These are phyloP conservation scores for Akanthomyces lecanii DNA, from an alignment of 2,329 filamentous ascomycete genomes.

Conservation along the genomic window DNA sequence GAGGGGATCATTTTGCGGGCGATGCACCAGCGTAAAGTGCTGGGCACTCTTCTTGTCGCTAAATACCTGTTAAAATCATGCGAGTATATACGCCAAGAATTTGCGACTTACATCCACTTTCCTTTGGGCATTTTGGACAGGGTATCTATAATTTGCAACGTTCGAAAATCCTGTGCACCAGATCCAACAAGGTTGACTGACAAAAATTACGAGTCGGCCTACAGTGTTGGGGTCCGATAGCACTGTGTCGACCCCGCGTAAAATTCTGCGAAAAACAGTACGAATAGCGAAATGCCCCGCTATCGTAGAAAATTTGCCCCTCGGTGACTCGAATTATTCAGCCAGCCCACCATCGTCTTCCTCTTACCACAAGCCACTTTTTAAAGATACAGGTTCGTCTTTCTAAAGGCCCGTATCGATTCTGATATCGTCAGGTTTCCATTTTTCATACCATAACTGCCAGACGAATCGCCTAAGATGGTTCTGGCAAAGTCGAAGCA, in stretches of 20 bases:
- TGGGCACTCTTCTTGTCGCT: constrained; percentile 85
- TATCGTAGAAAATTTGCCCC: constrained; percentile 44
- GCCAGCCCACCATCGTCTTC: constrained; percentile 23
- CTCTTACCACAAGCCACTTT: constrained; percentile 7
- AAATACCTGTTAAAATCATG: constrained; percentile 21
- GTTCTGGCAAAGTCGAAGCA: constrained; percentile 85
- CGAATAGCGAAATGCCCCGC: constrained; percentile 17
- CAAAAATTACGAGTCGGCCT: constrained; percentile 26
- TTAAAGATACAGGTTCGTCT: not conserved
- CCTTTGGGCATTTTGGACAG: constrained; percentile 64
- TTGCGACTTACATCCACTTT: constrained; percentile 58
- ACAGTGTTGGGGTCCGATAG: constrained; percentile 20
- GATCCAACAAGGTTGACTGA: constrained; percentile 23
- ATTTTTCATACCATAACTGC: constrained; percentile 14
- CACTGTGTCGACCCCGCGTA: constrained; percentile 26
- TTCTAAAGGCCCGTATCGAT: not conserved
- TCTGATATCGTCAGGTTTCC: not conserved
- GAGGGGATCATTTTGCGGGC: constrained; percentile 93
- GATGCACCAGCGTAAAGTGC: constrained; percentile 91
- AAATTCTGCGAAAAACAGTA: constrained; percentile 26
- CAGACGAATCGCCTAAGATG: constrained; percentile 40
- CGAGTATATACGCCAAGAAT: not conserved
- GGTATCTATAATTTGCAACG: constrained; percentile 19
- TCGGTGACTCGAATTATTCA: constrained; percentile 42
- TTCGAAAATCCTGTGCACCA: constrained; percentile 18